Percentiles rank a stretch among this genome's conserved stretches.
Evolutionary conservation across 148 eudicot species (phyloP).

Genomic region (Chenopodium formosanum): DNA sequence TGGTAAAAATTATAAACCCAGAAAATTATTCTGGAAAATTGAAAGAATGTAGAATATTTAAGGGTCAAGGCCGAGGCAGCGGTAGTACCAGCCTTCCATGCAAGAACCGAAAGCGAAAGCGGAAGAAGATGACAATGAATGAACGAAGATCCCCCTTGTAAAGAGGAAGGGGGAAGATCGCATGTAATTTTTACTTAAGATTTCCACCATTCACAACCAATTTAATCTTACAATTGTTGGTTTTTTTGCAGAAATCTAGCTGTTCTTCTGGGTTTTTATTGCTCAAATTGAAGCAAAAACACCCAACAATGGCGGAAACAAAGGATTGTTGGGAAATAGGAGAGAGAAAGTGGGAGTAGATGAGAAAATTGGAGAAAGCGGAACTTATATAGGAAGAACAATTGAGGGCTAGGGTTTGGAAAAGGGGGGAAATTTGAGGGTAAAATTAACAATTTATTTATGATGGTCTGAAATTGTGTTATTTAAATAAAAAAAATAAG

Average conservation of each 20-base stretch:
- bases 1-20: background rate
- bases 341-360: background rate
- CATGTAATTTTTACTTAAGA: conserved; percentile 33
- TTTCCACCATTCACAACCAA: conserved; percentile 36
- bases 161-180: conserved; percentile 28
- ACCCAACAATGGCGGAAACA: too few species aligned
- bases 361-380: background rate
- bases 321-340: background rate
- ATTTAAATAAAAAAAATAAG: too few species aligned
- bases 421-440: background rate
- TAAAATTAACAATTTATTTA: too few species aligned
- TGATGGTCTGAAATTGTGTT: too few species aligned
- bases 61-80: conserved; percentile 48
- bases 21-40: too few species aligned
- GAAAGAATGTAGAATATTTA: background rate
- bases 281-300: background rate
- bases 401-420: conserved; percentile 26
- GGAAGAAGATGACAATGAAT: background rate
- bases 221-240: background rate
- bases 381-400: background rate
- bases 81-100: conserved; percentile 64
- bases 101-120: conserved; percentile 49
- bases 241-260: too few species aligned
- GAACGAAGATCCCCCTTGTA: conserved; percentile 30
- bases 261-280: too few species aligned